phyloP scores from a whole-genome alignment of 2,329 filamentous ascomycete genomes.

The Mycosphaerella sp. region DNA sequence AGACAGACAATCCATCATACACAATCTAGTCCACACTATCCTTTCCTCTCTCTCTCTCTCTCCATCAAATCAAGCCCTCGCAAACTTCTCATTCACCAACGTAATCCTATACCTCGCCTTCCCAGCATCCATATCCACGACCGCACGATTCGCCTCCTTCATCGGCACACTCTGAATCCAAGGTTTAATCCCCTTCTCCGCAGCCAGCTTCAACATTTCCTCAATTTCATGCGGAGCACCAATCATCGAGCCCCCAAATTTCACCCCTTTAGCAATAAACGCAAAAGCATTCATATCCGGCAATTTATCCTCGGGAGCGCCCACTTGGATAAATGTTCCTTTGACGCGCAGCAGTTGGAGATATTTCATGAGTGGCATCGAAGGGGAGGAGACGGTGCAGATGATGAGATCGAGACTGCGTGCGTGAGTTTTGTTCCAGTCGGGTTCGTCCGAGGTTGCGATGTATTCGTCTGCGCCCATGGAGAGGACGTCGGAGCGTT shows the following conservation, averaged over 20 bases:
- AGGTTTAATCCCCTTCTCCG: slow-evolving; percentile 51
- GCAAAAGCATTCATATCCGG: slow-evolving; percentile 47
- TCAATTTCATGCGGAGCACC: slow-evolving; percentile 53
- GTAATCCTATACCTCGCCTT: slow-evolving; percentile 43
- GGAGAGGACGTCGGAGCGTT: slow-evolving; percentile 54
- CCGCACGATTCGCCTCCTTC: slow-evolving; percentile 52
- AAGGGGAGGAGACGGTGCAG: slow-evolving; percentile 50
- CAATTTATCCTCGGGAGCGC: slow-evolving; percentile 54
- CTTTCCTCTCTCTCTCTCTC: too few relatives aligned
- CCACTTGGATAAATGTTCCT: slow-evolving; percentile 60
- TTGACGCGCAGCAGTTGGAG: slow-evolving; percentile 53
- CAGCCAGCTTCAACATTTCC: slow-evolving; percentile 57
- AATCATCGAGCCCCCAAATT: slow-evolving; percentile 42
- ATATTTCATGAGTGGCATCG: slow-evolving; percentile 60
- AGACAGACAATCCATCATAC: too few relatives aligned
- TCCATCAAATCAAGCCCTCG: not conserved
- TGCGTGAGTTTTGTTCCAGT: slow-evolving; percentile 53
- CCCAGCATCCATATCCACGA: slow-evolving; percentile 53
- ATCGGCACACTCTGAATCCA: slow-evolving; percentile 58
- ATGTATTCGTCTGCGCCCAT: slow-evolving; percentile 57
- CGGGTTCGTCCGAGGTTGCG: slow-evolving; percentile 51
- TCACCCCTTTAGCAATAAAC: slow-evolving; percentile 51
- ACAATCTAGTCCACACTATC: too few relatives aligned
- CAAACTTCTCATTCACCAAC: slow-evolving; percentile 19
- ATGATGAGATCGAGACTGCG: slow-evolving; percentile 53